Evolutionary conservation across 345 rosid species (phyloP).

Genomic region (Crucihimalaya himalaica): DNA sequence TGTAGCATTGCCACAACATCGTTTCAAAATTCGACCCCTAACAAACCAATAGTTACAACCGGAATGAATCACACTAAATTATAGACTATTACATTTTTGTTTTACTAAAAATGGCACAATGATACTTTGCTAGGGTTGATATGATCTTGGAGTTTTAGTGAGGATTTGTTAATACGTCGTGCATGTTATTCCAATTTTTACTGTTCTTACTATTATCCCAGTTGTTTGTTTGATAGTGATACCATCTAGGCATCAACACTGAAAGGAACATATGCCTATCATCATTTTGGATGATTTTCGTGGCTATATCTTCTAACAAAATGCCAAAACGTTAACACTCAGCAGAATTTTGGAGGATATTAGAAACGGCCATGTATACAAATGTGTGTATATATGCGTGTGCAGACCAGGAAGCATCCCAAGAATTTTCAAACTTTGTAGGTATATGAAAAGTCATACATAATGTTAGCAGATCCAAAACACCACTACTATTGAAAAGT

Average conservation of each 20-base stretch:
- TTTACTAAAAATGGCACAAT: neutral
- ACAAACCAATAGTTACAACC: too few relatives aligned
- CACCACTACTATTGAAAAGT: conserved; percentile 1
- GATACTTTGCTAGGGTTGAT: neutral
- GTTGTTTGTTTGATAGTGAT: neutral
- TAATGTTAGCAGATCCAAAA: conserved; percentile 12
- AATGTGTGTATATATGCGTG: conserved; percentile 17
- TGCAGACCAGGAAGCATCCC: conserved; percentile 17
- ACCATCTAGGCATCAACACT: neutral
- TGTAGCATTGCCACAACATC: too few relatives aligned
- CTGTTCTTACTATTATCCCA: neutral
- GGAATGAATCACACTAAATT: neutral
- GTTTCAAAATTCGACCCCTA: too few relatives aligned
- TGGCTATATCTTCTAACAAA: conserved; percentile 16
- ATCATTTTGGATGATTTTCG: conserved; percentile 1
- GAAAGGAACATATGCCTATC: neutral
- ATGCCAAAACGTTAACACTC: conserved; percentile 14
- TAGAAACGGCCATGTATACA: neutral
- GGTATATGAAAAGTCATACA: conserved; percentile 20
- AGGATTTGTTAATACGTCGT: neutral
- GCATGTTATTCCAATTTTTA: neutral
- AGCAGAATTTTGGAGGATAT: neutral
- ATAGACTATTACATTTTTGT: neutral
- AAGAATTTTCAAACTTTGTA: conserved; percentile 32
- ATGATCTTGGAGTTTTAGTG: neutral